Base-by-base conservation (phyloP, 225 moss, liverwort and hornwort genomes). In the Marchantia polymorpha region DNA sequence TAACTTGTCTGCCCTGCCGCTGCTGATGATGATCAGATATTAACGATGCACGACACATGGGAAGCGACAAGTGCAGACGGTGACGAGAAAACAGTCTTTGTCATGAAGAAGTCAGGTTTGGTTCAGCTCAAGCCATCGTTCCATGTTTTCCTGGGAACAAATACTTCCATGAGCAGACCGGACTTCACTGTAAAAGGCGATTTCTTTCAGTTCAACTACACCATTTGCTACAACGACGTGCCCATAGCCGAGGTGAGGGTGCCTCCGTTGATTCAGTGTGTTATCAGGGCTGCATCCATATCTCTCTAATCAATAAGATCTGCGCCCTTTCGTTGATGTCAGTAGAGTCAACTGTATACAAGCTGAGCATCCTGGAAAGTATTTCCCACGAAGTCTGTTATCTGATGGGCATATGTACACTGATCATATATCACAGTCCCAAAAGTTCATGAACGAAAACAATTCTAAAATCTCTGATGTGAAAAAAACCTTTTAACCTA, bases 141-240 rank as follows among this genome's bases (percentile, higher is more conserved):
- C 54, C 69, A 86, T 0, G 47, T 86, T 56, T 83, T 83, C 46
- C 74, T 86, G 10, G 46, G 76, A 0, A 23, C 13, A 16, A 81
- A 71, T 50, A 79, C 30, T 7, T 12, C 23, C 30, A 47, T 25
- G 0, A 48, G 63, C 15, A 39, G 3, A 7, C 81, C 83, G 14
- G 86, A 86, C 15, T 86, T 81, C 12, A 27, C 19, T 9, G 27
- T 81, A 7, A 73, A 78, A 30, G 86, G 86, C 12, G 78, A 81
- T 49, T 78, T 83, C 63, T 79, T 72, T 14, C 22, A 73, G 74
- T 74, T 52, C 80, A 83, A 75, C 51, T 86, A 74, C 61, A 8
- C 73, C 7, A 25, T 86, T 59, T 20, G 61, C 15, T 52, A 64
- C 80, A 27, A 81, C 25, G 82, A 70, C 15, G 26, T 53, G 23